Base-by-base conservation (phyloP, 306 rosid species). In the Prunus campanulata region DNA sequence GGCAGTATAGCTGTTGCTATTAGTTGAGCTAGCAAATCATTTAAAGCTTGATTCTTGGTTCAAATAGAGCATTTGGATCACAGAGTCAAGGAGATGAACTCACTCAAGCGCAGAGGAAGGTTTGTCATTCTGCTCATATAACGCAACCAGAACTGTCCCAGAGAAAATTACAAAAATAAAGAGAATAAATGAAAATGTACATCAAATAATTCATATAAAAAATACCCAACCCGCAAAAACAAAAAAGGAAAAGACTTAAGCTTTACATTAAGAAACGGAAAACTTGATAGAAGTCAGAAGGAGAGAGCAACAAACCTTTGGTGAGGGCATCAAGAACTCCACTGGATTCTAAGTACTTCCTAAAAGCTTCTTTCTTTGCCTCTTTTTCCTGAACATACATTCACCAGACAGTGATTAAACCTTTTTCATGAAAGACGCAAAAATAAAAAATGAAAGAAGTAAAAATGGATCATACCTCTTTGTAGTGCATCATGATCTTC, bases 61-160 rank as follows among this genome's bases (percentile, higher is more conserved):
- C 55, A 30, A 50, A 60, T 22, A 12, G 2, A n/a, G 46, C 49
- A 7, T 24, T 25, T 67, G 29, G 54, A 50, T 56, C 77, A 70
- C 27, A 72, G 65, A 5, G 19, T 25, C n/a, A 77, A 65, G 30
- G 75, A 74, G 78, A 78, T 4, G 68, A 76, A 79, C 93, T 84
- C 83, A 90, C 97, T 92, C 95, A 63, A 95, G 90, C n/a, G 95
- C 97, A 83, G 97, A 89, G 68, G 93, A 88, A 86, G 98, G 97
- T 86, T 92, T 94, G 78, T 92, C 97, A 83, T 94, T 86, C 82
- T 94, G 98, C 89, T 94, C 97, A 62, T 94, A 94, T 32, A 94
- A 87, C 55, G 98, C 81, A 85, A 92, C 97, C 66, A 94, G 88
- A 87, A 90, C 98, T 92, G 86, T 30, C 66, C 87, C 78, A 29